Base-by-base conservation (phyloP, 2,329 filamentous ascomycete species). In the Daldinia sp. region DNA sequence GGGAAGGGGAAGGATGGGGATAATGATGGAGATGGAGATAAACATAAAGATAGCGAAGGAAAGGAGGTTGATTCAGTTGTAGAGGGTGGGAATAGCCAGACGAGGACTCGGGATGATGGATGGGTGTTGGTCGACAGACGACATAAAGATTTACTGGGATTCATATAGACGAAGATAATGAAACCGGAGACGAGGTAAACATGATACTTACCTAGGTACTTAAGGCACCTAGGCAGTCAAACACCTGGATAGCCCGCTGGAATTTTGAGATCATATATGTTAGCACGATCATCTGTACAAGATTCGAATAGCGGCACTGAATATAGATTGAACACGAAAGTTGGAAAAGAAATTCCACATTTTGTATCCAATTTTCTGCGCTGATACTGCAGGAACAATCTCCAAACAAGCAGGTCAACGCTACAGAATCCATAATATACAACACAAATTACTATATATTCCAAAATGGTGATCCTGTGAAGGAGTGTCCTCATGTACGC, bases 91-190 rank as follows among this genome's bases (percentile, higher is more conserved):
- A 18, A 20, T 39, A 18, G 13, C 1, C 37, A 59, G 37, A 46
- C 23, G 33, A 50, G 28, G 4, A 23, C 3, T 3, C 51, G 37
- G 50, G 62, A 15, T n/a, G 39, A 23, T 6, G 70, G 44, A 13
- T 72, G 70, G 70, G 63, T 72, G 20, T 12, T 68, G 2, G 70
- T 72, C 18, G 54, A 71, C 18, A 68, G 70, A 28, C 56, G 42
- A 28, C 65, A 18, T 41, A 71, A 69, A 30, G 65, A 72, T n/a
- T 55, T 72, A 30, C 18, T 70, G 5, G 63, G 53, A 12, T 72
- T 72, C 20, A 41, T 72, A 53, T 72, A 71, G 54, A 65, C 28
- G 3, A 55, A 30, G 9, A 28, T 18, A 35, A 7, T 9, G 18
- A 53, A 4, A 35, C 28, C 20, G 55, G 10, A n/a, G 41, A 60